Evolutionary conservation across 106 monocot genomes (phyloP).

Genomic region (Dendrobium huoshanense): DNA sequence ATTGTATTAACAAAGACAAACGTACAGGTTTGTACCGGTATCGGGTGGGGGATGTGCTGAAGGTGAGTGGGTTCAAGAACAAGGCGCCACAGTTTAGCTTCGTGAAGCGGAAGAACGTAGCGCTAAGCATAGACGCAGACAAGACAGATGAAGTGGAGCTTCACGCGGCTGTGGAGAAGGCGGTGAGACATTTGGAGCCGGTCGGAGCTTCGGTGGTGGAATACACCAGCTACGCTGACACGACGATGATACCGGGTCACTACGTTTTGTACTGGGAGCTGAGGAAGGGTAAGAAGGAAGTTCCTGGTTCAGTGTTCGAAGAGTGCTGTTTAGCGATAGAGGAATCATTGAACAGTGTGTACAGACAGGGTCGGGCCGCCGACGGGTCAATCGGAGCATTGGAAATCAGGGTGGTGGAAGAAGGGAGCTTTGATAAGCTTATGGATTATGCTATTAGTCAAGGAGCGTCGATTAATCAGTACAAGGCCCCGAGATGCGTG

Average conservation of each 20-base stretch:
- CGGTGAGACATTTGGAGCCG: conserved; percentile 49
- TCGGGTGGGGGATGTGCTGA: conserved; percentile 75
- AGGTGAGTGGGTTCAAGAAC: conserved; percentile 79
- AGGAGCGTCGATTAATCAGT: conserved; percentile 86
- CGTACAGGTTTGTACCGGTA: conserved; percentile 66
- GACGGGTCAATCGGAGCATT: conserved; percentile 78
- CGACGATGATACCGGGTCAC: conserved; percentile 66
- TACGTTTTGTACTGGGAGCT: conserved; percentile 93
- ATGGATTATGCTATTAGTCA: conserved; percentile 75
- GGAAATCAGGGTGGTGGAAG: conserved; percentile 69
- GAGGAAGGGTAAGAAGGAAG: conserved; percentile 14
- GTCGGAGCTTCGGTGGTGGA: conserved; percentile 53
- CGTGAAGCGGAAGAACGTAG: conserved; percentile 74
- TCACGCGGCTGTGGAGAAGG: conserved; percentile 53
- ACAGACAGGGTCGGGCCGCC: conserved; percentile 52
- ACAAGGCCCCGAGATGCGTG: conserved; percentile 86
- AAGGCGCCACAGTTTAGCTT: conserved; percentile 77
- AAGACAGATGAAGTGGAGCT: conserved; percentile 91
- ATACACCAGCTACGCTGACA: conserved; percentile 85
- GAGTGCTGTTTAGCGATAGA: conserved; percentile 75
- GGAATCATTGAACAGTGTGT: conserved; percentile 81
- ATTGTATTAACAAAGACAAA: no score
- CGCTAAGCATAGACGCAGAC: conserved; percentile 79
- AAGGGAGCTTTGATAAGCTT: conserved; percentile 71
- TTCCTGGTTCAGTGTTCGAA: conserved; percentile 64